phyloP scores from a whole-genome alignment of 208 protist species.

The Willaertia magna region DNA sequence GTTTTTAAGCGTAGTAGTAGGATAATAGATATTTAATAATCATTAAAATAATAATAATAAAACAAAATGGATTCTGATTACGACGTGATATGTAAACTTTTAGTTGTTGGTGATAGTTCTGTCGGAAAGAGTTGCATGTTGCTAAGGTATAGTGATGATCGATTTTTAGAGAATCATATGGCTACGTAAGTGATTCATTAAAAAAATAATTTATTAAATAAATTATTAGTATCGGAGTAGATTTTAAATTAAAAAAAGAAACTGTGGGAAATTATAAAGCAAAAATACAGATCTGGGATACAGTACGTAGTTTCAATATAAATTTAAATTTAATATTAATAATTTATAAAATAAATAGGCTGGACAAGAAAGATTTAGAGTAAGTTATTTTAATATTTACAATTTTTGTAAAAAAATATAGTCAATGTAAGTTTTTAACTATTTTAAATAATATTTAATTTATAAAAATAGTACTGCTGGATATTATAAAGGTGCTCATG shows the following conservation, averaged over 20 bases:
- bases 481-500: slow-evolving; percentile 65
- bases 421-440: too few relatives aligned
- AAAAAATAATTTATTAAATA: too few relatives aligned
- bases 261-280: slow-evolving; percentile 23
- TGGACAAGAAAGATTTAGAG: background rate
- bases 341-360: background rate
- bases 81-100: background rate
- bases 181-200: background rate
- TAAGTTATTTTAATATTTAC: too few relatives aligned
- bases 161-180: slow-evolving; percentile 35
- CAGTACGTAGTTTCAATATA: slow-evolving; percentile 39
- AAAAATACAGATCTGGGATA: slow-evolving; percentile 71
- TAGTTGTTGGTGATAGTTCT: slow-evolving; percentile 43
- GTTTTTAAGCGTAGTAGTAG: too few relatives aligned
- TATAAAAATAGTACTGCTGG: too few relatives aligned
- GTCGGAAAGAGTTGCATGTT: slow-evolving; percentile 63
- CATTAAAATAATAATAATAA: too few relatives aligned
- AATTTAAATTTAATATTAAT: background rate
- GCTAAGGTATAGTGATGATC: slow-evolving; percentile 51
- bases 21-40: too few relatives aligned
- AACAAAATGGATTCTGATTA: background rate
- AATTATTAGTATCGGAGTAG: slow-evolving; percentile 75
- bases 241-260: slow-evolving; percentile 51
- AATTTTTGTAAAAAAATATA: too few relatives aligned
- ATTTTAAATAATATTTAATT: too few relatives aligned